Evolutionary conservation across 2,329 filamentous ascomycete species (phyloP), one percentile per base, ranked within the genome.

Genomic region (Penicillium sp.): DNA sequence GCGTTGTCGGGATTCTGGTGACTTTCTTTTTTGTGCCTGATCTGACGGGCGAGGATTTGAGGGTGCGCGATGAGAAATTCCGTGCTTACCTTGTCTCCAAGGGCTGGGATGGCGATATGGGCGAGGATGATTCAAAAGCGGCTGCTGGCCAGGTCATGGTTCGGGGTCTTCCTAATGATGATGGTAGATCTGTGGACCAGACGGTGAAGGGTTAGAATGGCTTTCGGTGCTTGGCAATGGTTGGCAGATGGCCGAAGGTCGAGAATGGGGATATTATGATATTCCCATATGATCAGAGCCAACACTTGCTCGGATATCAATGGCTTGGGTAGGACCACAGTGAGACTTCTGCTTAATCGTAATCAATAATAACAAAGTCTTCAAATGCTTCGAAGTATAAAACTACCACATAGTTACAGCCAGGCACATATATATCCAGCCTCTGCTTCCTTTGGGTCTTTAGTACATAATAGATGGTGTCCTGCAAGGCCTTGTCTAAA

Each of bases 81-180:
- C 69, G 74, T 14, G 68, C 69, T 2, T 81, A 78, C 58, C 65
- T 81, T 40, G 70, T 78, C 66, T 26, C 64, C 2, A 67, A 80
- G 54, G 78, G 78, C 0, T 81, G 79, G 79, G 71, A 75, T 50
- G 78, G 77, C 0, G 69, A 77, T 58, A 79, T 81, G 77, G 75
- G 74, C 2, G 74, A 76, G 58, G 68, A 69, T 42, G 73, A 75
- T 62, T 51, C 76, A 40, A 66, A 71, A 39, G 73, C 66, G 2
- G 42, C 70, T 61, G 74, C 72, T 6, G 66, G 67, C 45, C 61
- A 69, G 40, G 63, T 64, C 1, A 61, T 69, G 31, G 32, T 37
- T 26, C 48, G 39, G 6, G 55, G 18, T 7, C 14, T 34, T 24
- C 24, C 26, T 50, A 8, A 45, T 38, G 43, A 5, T 10, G 31